phyloP scores from a whole-genome alignment of 83 land plant genomes.

The Picea abies region DNA sequence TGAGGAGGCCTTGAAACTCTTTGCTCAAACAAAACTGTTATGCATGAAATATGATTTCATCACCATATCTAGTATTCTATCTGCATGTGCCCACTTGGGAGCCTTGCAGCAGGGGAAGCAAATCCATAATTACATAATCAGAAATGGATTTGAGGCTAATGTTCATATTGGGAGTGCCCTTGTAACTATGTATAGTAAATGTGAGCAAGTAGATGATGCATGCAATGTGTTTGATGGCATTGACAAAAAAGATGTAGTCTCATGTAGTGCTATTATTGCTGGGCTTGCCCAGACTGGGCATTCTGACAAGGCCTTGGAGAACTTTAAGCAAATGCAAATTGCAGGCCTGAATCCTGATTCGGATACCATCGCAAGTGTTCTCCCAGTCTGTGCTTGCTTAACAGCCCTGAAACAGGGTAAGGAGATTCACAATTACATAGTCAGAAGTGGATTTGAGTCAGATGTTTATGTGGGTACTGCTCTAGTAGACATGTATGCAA shows the following conservation, averaged over 20 bases:
- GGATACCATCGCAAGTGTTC: neutral
- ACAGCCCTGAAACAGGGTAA: neutral
- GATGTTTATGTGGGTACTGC: conserved; percentile 2
- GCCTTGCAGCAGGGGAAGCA: conserved; percentile 37
- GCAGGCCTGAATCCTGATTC: too few relatives aligned
- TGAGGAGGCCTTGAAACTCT: conserved; percentile 42
- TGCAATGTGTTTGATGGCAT: conserved; percentile 27
- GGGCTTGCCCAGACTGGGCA: too few relatives aligned
- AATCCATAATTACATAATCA: conserved; percentile 36
- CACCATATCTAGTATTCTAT: conserved; percentile 39
- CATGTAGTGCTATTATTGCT: too few relatives aligned
- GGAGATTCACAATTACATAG: neutral
- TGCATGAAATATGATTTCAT: conserved; percentile 46
- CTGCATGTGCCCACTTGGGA: conserved; percentile 43
- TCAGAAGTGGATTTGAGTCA: neutral
- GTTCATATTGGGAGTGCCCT: conserved; percentile 34
- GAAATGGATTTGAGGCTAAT: conserved; percentile 26
- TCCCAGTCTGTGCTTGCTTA: neutral
- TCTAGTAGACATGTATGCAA: neutral
- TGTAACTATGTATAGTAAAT: conserved; percentile 35
- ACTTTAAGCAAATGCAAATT: too few relatives aligned
- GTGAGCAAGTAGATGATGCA: conserved; percentile 33
- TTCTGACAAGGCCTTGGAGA: too few relatives aligned
- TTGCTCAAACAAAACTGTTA: conserved; percentile 37
- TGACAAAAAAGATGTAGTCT: too few relatives aligned